Conservation (phyloP, 192 early-diverging fungal genomes). For the Oehlia diaphana region DNA sequence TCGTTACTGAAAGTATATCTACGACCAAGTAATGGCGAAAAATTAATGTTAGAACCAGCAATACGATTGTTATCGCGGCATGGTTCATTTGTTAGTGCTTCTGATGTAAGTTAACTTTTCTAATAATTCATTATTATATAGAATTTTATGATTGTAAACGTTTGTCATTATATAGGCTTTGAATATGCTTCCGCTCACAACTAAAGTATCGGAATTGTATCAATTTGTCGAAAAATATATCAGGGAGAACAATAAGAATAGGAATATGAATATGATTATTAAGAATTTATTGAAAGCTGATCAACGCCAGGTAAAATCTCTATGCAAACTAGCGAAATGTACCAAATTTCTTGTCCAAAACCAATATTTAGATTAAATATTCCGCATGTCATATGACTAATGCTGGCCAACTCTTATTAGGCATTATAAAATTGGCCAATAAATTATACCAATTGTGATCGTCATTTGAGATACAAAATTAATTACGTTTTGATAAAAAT, state of each 20-base stretch:
- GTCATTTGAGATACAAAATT: no score
- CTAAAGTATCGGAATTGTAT: constrained; percentile 44
- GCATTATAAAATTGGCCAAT: no score
- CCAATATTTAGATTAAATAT: no score
- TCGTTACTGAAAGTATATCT: constrained; percentile 66
- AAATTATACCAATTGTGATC: no score
- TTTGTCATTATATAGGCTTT: constrained; percentile 35
- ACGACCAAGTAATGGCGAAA: constrained; percentile 42
- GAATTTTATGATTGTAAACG: not conserved
- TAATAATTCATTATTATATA: not conserved
- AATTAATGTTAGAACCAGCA: constrained; percentile 56
- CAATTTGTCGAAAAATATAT: constrained; percentile 66
- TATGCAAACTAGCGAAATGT: no score
- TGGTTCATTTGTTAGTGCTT: constrained; percentile 65
- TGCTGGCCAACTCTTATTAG: no score
- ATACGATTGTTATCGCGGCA: constrained; percentile 63
- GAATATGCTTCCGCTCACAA: constrained; percentile 42
- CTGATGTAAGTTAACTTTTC: constrained; percentile 36
- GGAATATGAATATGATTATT: constrained; percentile 65
- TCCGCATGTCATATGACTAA: no score
- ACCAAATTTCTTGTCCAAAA: no score
- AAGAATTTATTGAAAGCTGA: constrained; percentile 72
- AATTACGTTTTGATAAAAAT: not conserved
- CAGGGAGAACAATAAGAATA: constrained; percentile 59
- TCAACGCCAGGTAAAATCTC: constrained; percentile 52